Percentiles rank a stretch among this genome's conserved stretches.
Conservation (phyloP, 2,329 filamentous ascomycete species). For the Herpotrichia juniperi region DNA sequence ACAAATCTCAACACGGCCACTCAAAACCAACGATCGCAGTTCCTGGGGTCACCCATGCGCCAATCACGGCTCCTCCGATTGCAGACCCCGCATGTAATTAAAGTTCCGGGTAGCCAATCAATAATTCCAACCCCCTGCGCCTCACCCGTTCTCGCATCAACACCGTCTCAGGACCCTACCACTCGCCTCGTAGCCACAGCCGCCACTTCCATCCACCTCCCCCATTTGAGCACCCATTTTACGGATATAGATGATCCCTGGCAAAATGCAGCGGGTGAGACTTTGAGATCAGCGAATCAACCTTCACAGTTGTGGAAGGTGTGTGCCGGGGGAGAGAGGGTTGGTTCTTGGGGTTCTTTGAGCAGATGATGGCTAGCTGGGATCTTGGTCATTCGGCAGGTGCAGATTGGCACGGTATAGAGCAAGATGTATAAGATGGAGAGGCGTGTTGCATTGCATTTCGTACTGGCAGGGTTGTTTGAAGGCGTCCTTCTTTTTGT, state of each 20-base stretch:
- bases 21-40: not conserved
- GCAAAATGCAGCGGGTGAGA: constrained; percentile 1
- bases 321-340: not conserved
- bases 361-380: not conserved
- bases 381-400: not conserved
- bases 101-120: constrained; percentile 1
- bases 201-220: constrained; percentile 2
- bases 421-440: not conserved
- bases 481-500: not conserved
- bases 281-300: not conserved
- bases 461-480: not conserved
- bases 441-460: constrained; percentile 1
- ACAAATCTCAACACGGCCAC: not conserved
- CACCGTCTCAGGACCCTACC: constrained; percentile 1
- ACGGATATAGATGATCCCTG: not conserved
- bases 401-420: not conserved
- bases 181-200: constrained; percentile 1
- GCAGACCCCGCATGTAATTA: not conserved
- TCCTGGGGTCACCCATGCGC: not conserved
- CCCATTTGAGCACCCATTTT: not conserved
- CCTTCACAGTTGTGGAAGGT: not conserved
- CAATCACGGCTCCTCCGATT: constrained; percentile 1
- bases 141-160: not conserved
- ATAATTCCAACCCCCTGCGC: not conserved
- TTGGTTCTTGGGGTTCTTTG: not conserved